phyloP scores from a whole-genome alignment of 805 yeast species.

The Lipomyces mesembrius region DNA sequence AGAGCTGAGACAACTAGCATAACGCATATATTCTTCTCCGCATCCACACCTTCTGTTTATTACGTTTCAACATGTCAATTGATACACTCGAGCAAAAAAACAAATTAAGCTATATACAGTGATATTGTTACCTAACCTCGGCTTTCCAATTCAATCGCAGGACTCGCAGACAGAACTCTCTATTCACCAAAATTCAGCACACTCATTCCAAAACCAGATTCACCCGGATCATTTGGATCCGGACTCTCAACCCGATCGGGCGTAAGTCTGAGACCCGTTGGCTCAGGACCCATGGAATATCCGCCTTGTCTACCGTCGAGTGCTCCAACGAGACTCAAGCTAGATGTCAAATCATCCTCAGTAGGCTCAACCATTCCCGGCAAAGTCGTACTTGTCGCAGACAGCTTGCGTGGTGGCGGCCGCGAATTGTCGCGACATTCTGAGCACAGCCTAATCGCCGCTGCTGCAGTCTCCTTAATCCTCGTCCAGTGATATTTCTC shows the following conservation, averaged over 20 bases:
- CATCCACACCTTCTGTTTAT: no score
- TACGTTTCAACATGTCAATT: background rate
- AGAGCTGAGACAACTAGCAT: no score
- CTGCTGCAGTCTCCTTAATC: conserved; percentile 83
- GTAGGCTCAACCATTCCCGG: conserved; percentile 4
- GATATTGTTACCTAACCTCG: background rate
- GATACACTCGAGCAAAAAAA: background rate
- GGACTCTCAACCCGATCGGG: background rate
- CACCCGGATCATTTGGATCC: background rate
- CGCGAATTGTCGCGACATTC: conserved; percentile 63
- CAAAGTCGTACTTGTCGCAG: background rate
- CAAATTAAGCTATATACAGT: background rate
- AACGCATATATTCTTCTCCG: no score
- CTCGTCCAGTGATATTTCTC: conserved; percentile 90
- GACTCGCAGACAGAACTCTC: background rate
- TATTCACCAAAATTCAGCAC: conserved; percentile 2
- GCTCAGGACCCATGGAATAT: background rate
- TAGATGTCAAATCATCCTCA: conserved; percentile 2
- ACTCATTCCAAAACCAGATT: conserved; percentile 2
- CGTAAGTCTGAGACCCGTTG: background rate
- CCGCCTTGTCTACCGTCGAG: conserved; percentile 1
- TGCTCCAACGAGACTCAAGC: conserved; percentile 4
- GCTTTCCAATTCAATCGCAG: background rate
- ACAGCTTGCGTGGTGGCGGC: conserved; percentile 24
- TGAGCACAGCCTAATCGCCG: conserved; percentile 74